Base-by-base conservation (phyloP, 1,284 basidiomycete genomes). In the Earliella scabrosa region DNA sequence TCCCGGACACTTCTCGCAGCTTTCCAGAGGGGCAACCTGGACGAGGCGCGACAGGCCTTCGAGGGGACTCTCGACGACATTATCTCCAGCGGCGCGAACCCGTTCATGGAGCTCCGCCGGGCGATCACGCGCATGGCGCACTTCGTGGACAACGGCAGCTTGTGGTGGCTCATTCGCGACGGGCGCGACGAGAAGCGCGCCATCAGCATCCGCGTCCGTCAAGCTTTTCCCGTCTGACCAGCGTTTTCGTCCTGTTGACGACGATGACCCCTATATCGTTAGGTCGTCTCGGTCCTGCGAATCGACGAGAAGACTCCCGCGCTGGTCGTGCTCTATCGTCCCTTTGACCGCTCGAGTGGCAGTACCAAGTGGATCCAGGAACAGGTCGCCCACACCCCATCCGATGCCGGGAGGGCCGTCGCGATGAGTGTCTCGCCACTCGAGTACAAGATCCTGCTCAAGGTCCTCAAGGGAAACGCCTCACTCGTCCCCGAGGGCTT, bases 41-140 rank as follows among this genome's bases (percentile, higher is more conserved):
- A 48, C 7, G 63, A 64, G 38, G 47, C 39, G 4, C 18, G 31
- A 11, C 45, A 36, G 26, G 18, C 20, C 1, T 52, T 53, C 9
- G 27, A 45, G 13, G 31, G 31, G 7, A 27, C 20, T 13, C 29
- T 45, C 24, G 29, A n/a, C 14, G 45, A 21, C 32, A 21, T 23
- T 18, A 6, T 18, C 35, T 16, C n/a, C 4, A 32, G 18, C 8
- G 49, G 66, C 50, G 62, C 66, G 44, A 68, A 72, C 31, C 68
- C 70, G 0, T 73, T 76, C 53, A 66, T 63, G 56, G 73, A 76
- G 52, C 59, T 74, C 31, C 67, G 74, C 18, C 69, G 73, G 58
- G 69, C 65, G 21, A 24, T 74, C 13, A 58, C 72, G 56, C 55
- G 52, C 7, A 57, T 77, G 14, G 69, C 65, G 16, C 64, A 57